Conservation (phyloP, 1,139 yeast species). For the Lizanozyma gosingica region DNA sequence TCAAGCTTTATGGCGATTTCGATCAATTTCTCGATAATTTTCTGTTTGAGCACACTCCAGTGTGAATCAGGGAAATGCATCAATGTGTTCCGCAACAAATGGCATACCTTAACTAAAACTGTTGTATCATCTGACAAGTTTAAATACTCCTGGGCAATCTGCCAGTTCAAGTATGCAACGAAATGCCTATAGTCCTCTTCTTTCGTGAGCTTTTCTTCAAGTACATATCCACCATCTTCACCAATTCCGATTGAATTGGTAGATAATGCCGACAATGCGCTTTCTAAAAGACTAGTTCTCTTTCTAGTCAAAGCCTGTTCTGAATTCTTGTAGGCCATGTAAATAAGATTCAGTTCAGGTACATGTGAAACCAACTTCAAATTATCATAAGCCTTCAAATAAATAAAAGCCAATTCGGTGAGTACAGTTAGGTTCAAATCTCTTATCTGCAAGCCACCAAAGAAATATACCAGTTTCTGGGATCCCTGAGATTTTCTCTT, state of each 20-base stretch:
- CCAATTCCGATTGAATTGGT: neutral
- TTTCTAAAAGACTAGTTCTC: neutral
- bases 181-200: neutral
- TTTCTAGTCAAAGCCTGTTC: neutral
- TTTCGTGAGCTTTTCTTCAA: no score
- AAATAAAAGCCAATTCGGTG: neutral
- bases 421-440: neutral
- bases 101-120: neutral
- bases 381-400: conserved; percentile 5
- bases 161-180: conserved; percentile 17
- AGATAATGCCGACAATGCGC: neutral
- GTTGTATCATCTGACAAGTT: conserved; percentile 2
- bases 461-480: neutral
- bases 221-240: no score
- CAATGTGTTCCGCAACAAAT: neutral
- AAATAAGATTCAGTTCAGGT: neutral
- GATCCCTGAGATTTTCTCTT: neutral
- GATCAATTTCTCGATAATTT: conserved; percentile 95
- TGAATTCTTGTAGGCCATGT: neutral
- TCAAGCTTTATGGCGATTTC: conserved; percentile 99
- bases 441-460: neutral
- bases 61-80: neutral
- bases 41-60: conserved; percentile 93
- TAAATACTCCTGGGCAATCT: conserved; percentile 20
- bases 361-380: neutral